These are phyloP conservation scores for Candida glaebosa DNA, from an alignment of 805 yeast species.

Conservation along the genomic window DNA sequence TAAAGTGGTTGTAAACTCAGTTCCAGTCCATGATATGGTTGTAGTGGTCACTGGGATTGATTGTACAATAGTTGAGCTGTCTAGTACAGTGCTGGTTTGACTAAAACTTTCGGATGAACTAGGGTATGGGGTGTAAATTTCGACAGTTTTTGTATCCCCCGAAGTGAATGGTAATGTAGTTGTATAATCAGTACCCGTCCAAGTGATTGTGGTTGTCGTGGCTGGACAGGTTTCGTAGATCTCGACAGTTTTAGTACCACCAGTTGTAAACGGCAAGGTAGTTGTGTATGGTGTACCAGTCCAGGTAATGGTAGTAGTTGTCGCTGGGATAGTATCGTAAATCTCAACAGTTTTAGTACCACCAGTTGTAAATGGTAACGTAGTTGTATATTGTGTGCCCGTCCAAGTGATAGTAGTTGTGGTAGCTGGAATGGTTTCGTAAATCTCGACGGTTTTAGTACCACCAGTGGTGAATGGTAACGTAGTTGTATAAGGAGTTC, in stretches of 20 bases:
- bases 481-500: constrained; percentile 7
- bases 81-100: too few relatives aligned
- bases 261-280: constrained; percentile 1
- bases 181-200: neutral
- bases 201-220: neutral
- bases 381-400: constrained; percentile 7
- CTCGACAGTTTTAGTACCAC: constrained; percentile 6
- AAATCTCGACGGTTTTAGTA: constrained; percentile 13
- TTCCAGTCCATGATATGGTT: too few relatives aligned
- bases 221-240: neutral
- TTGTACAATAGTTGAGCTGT: too few relatives aligned
- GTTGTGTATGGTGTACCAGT: neutral
- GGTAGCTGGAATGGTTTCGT: constrained; percentile 5
- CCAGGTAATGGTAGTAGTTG: neutral
- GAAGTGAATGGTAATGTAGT: constrained; percentile 1
- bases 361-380: constrained; percentile 8
- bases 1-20: constrained; percentile 5
- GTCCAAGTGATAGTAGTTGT: constrained; percentile 9
- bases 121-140: too few relatives aligned
- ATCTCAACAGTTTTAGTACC: constrained; percentile 7
- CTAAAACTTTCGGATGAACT: too few relatives aligned
- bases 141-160: neutral
- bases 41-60: neutral
- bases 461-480: constrained; percentile 9
- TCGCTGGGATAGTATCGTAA: neutral